Conservation (phyloP, 129 eudicot species). For the Oenanthe sinensis region DNA sequence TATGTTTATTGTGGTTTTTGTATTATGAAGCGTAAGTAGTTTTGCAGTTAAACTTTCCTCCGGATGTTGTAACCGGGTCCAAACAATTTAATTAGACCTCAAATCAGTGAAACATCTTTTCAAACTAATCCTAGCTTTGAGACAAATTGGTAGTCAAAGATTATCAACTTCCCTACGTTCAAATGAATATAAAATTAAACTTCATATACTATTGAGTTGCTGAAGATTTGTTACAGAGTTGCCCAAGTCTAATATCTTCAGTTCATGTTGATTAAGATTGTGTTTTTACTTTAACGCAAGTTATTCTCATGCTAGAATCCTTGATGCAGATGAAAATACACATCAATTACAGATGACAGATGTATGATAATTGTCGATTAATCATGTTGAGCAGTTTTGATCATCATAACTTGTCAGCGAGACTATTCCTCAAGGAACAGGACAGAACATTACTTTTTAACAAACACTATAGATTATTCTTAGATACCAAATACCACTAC, state of each 20-base stretch:
- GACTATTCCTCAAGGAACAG: neutral
- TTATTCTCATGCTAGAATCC: neutral
- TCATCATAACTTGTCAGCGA: neutral
- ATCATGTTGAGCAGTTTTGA: neutral
- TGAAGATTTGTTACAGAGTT: neutral
- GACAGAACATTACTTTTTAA: neutral
- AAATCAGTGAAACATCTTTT: neutral
- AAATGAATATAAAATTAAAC: neutral
- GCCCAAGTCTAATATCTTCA: neutral
- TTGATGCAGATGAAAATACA: neutral
- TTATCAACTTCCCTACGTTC: neutral
- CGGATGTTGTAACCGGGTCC: neutral
- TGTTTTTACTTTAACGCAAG: neutral
- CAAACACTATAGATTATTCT: neutral
- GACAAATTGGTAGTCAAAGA: slow-evolving; percentile 14
- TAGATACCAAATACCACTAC: neutral
- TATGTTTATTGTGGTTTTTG: neutral
- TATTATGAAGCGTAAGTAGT: neutral
- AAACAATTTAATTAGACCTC: neutral
- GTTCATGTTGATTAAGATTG: neutral
- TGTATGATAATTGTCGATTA: neutral
- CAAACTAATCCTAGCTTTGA: neutral
- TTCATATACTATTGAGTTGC: neutral
- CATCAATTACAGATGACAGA: neutral
- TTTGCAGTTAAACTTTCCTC: neutral